Conservation (phyloP, 345 rosid species). For the Acer negundo region DNA sequence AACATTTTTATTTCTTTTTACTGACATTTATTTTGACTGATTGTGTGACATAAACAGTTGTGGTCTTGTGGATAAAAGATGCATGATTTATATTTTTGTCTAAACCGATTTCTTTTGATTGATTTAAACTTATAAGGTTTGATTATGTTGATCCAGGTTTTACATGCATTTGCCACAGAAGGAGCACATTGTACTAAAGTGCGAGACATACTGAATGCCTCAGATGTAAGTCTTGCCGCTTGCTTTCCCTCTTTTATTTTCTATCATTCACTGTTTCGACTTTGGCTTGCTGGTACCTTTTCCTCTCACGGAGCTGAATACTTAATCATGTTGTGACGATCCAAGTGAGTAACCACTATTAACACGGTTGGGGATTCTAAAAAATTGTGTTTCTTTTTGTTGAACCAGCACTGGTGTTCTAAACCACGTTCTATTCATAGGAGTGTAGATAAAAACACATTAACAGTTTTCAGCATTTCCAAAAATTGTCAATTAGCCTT, state of each 20-base stretch:
- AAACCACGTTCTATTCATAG: neutral
- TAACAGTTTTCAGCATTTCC: neutral
- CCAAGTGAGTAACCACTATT: neutral
- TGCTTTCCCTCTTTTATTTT: neutral
- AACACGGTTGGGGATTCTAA: neutral
- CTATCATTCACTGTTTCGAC: neutral
- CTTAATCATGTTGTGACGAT: neutral
- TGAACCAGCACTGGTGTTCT: neutral
- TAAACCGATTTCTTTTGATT: neutral
- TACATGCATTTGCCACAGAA: conserved; percentile 97
- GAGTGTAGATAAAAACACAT: neutral
- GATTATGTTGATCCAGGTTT: conserved; percentile 50
- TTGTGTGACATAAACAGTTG: neutral
- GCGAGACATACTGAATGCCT: conserved; percentile 80
- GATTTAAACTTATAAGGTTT: conserved; percentile 2
- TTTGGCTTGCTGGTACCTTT: neutral
- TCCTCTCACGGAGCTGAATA: neutral
- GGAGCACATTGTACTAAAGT: conserved; percentile 94
- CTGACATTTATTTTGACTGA: neutral
- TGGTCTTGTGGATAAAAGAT: neutral
- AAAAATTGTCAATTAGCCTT: neutral
- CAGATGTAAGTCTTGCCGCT: conserved; percentile 65
- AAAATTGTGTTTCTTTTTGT: neutral
- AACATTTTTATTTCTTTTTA: neutral
- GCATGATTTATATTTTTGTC: neutral